Conservation (phyloP, 164 flowering plant genomes). For the Vitis riparia region DNA sequence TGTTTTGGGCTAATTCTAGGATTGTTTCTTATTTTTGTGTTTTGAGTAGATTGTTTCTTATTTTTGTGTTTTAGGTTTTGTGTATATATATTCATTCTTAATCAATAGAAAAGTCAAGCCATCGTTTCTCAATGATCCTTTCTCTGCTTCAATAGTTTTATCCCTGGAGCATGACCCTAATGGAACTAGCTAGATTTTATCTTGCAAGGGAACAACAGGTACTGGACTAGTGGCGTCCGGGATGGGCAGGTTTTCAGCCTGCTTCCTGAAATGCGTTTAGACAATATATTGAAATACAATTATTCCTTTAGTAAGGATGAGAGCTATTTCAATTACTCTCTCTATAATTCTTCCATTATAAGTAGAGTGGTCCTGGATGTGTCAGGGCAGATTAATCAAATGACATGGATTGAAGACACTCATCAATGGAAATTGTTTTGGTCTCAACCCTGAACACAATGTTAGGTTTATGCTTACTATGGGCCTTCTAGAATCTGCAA, state of each 20-base stretch:
- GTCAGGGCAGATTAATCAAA: conserved; percentile 6
- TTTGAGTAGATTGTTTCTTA: too few species aligned
- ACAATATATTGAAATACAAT: conserved; percentile 11
- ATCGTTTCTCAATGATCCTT: too few species aligned
- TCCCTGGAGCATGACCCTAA: conserved; percentile 10
- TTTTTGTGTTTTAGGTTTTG: too few species aligned
- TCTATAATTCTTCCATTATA: too few species aligned
- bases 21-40: too few species aligned
- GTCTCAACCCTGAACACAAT: conserved; percentile 19
- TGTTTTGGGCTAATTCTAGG: too few species aligned
- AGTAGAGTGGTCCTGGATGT: too few species aligned
- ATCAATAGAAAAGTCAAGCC: too few species aligned
- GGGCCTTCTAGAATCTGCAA: too few species aligned
- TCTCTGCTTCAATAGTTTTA: neutral
- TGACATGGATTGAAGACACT: conserved; percentile 11
- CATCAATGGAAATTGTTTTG: conserved; percentile 16
- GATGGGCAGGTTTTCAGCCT: conserved; percentile 14
- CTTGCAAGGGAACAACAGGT: conserved; percentile 7
- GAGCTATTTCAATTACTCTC: neutral
- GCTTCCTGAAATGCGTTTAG: conserved; percentile 20
- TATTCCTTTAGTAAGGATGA: conserved; percentile 16
- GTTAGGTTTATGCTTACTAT: conserved; percentile 5
- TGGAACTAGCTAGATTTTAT: conserved; percentile 8
- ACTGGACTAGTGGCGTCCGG: conserved; percentile 26
- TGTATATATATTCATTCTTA: too few species aligned